Evolutionary conservation across 2,329 filamentous ascomycete species (phyloP).

Genomic region (Colletotrichum tofieldiae): DNA sequence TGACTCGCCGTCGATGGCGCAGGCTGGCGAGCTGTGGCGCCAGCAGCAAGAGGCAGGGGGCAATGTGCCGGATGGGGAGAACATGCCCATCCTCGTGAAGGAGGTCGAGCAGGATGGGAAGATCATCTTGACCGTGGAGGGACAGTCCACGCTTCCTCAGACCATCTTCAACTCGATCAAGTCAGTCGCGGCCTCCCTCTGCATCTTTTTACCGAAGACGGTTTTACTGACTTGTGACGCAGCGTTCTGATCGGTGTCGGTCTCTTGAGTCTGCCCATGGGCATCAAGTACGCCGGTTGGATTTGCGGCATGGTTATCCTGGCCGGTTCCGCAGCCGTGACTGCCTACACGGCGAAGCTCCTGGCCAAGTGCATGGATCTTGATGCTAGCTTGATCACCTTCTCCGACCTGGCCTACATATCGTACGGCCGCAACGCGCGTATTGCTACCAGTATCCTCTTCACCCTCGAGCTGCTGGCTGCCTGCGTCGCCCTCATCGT

Average conservation of each 20-base stretch:
- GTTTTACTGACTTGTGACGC: constrained; percentile 10
- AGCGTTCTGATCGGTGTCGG: constrained; percentile 90
- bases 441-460: constrained; percentile 86
- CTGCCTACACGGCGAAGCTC: constrained; percentile 88
- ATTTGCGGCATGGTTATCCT: constrained; percentile 84
- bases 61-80: constrained; percentile 70
- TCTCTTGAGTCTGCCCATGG: constrained; percentile 89
- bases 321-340: constrained; percentile 80
- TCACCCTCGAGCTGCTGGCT: constrained; percentile 88
- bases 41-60: constrained; percentile 67
- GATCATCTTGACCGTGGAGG: constrained; percentile 86
- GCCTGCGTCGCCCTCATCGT: constrained; percentile 92
- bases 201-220: background rate
- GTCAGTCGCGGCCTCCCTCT: constrained; percentile 48
- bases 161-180: constrained; percentile 98
- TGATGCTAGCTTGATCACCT: constrained; percentile 89
- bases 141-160: constrained; percentile 95
- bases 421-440: constrained; percentile 89
- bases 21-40: constrained; percentile 67
- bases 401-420: constrained; percentile 92
- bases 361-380: constrained; percentile 91
- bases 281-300: constrained; percentile 91
- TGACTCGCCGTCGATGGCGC: constrained; percentile 64
- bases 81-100: constrained; percentile 87
- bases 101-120: constrained; percentile 91